These are phyloP conservation scores for Yamadazyma sp. DNA, from an alignment of 1,139 yeast genomes.

Conservation along the genomic window DNA sequence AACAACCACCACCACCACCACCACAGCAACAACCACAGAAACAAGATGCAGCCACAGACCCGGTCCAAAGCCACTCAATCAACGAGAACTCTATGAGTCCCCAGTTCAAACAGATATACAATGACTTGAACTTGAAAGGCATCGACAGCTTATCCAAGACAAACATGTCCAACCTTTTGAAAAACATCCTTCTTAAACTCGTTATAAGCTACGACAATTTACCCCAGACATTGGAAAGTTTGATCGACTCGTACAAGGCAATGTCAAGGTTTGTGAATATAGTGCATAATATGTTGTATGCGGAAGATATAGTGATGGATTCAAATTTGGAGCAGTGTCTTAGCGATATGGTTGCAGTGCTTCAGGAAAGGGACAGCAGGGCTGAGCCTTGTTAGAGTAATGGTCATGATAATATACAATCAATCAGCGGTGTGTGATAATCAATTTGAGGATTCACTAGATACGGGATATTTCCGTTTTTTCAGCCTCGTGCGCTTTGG, in stretches of 20 bases:
- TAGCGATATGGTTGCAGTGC: background rate
- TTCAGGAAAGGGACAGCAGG: background rate
- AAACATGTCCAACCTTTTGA: constrained; percentile 30
- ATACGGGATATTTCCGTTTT: no score
- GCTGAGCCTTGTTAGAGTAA: background rate
- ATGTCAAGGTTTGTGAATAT: constrained; percentile 28
- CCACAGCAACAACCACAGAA: background rate
- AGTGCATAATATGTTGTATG: constrained; percentile 24
- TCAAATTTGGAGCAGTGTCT: constrained; percentile 3
- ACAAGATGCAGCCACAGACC: background rate
- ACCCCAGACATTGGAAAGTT: constrained; percentile 24
- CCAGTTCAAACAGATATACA: constrained; percentile 25
- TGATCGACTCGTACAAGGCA: constrained; percentile 26
- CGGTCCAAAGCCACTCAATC: background rate
- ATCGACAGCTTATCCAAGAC: constrained; percentile 26
- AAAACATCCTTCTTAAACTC: constrained; percentile 34
- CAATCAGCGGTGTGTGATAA: no score
- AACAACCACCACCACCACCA: background rate
- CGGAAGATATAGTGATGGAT: constrained; percentile 7
- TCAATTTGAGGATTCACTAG: no score
- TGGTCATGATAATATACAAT: no score
- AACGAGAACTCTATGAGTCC: constrained; percentile 14
- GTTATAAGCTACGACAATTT: constrained; percentile 28
- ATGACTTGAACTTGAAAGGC: constrained; percentile 25
- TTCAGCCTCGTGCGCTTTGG: no score